Base-by-base conservation (phyloP, 1,139 yeast genomes). In the Spencermartinsiella ligniputridi region DNA sequence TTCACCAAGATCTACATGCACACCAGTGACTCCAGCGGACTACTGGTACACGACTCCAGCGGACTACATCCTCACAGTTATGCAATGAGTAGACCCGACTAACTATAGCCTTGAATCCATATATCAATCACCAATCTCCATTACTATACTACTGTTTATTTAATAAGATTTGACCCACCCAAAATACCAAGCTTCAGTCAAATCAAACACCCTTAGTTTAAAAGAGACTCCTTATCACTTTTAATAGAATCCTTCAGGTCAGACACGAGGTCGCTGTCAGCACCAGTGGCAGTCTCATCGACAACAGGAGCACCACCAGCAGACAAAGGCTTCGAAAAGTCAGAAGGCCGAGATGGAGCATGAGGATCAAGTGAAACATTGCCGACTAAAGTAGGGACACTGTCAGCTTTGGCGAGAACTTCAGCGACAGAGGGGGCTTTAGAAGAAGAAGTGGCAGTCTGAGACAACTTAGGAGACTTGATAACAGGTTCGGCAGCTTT, bases 321-420 rank as follows among this genome's bases (percentile, higher is more conserved):
- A 18, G 20, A 18, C 42, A 25, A 25, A 12, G 20, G 8, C 16
- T 17, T 20, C 21, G 27, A 9, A 27, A 6, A 42, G 20, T 21
- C 48, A 29, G 34, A 51, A 45, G 13, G 33, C 36, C 50, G 32
- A 39, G 47, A 39, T 21, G 50, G 46, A 27, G 49, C 51, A 20
- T 47, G 49, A 33, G 52, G 53, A 48, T 59, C 57, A 29, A 62
- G 52, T 33, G 59, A 55, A 36, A 62, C 58, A 41, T 54, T 56
- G 42, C 67, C 67, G 27, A 51, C 52, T 17, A 62, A 50, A 12
- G 66, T 53, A 39, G 67, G 67, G 6, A 62, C 66, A 16, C 53
- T 41, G 49, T 57, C 56, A 41, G 34, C 50, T 27, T 50, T 41
- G 22, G 53, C 51, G 32, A 52, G 50, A 34, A 49, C 57, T 22